Evolutionary conservation across 176 grass and related monocot species (phyloP), one percentile per base, ranked within the genome.

Genomic region (Triticum timopheevii): DNA sequence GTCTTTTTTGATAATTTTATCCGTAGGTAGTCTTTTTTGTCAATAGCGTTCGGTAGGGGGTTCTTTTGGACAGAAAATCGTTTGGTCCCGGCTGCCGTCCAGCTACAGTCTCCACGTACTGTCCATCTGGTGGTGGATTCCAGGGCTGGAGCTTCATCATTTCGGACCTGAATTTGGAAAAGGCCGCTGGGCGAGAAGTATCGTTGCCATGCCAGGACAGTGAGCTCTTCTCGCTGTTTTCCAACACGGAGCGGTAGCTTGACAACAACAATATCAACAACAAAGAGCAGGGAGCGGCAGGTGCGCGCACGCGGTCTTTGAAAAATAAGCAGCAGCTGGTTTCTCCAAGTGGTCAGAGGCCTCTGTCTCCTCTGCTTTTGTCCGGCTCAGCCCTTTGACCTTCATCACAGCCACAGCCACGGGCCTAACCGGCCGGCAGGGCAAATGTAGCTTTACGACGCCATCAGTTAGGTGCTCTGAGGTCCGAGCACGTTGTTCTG

Each of bases 311-410:
- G 5, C 34, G 6, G 35, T 40, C 11, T 72, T 72, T 45, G n/a
- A 24, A 73, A 75, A 83, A 87, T 52, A 6, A 19, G 16, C 16
- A 24, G 39, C 56, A 78, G 17, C 19, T 71, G 35, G 50, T 40
- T 86, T 61, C 3, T 72, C 49, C 13, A 4, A 69, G 44, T 19
- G 72, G 75, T 68, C 45, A 76, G 68, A 76, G 23, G 84, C 83
- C 81, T 22, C 30, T 84, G 73, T 59, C 56, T 9, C 2, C 74
- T 38, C 47, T 76, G 49, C 81, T 80, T 87, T 91, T 81, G 69
- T 84, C 82, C 19, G 23, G 69, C 61, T 91, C 77, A 77, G 61
- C 81, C 77, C 25, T 77, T 81, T 85, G 81, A 81, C 69, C 10
- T 80, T 17, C 8, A 23, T 63, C 56, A 22, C 54, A 58, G 54